phyloP scores from a whole-genome alignment of 768 basidiomycete genomes.

The Mycena sanguinolenta region DNA sequence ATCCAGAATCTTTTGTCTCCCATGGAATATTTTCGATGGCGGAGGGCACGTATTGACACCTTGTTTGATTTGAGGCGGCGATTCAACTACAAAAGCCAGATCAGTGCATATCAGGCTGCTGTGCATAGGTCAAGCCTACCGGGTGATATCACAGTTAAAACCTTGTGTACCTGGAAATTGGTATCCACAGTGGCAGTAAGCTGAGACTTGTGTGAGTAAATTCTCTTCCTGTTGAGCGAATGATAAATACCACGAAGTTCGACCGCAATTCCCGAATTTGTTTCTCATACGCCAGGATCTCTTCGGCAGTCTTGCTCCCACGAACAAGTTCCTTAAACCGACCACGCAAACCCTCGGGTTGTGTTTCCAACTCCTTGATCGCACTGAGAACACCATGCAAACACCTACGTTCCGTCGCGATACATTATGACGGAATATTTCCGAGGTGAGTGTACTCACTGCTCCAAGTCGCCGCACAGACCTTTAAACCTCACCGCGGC shows the following conservation, averaged over 20 bases:
- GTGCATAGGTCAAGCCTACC: neutral
- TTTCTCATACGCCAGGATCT: neutral
- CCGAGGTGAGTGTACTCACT: neutral
- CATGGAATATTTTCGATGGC: constrained; percentile 4
- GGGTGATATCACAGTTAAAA: constrained; percentile 12
- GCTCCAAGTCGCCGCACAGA: neutral
- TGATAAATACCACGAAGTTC: neutral
- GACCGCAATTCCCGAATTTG: neutral
- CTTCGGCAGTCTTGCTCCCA: neutral
- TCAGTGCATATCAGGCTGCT: neutral
- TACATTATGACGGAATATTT: neutral
- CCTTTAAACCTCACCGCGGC: neutral
- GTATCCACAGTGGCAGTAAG: constrained; percentile 6
- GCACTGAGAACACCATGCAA: constrained; percentile 1
- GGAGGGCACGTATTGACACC: neutral
- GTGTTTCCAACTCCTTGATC: neutral
- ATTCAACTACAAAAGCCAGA: neutral
- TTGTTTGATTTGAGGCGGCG: neutral
- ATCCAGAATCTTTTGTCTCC: neutral
- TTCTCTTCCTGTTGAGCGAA: neutral
- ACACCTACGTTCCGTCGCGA: neutral
- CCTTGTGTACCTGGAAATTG: constrained; percentile 5
- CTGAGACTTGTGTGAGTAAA: neutral
- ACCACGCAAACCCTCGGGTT: neutral
- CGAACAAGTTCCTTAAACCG: neutral